Evolutionary conservation across 345 rosid genomes (phyloP).

Genomic region (Gossypium anomalum): DNA sequence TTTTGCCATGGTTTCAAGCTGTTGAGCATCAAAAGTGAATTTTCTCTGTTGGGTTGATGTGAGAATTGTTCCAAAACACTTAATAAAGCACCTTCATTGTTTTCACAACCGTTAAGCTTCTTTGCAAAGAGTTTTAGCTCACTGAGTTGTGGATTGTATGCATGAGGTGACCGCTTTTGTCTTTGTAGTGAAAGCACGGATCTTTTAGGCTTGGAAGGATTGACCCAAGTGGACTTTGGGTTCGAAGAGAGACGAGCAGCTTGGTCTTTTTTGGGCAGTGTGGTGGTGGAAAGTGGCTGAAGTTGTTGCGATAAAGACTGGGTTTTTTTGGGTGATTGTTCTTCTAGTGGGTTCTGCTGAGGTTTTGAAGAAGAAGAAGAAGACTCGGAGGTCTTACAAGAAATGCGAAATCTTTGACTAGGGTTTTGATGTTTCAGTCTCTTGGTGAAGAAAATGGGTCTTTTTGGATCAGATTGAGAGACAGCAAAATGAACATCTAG

Average conservation of each 20-base stretch:
- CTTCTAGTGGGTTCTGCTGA: constrained; percentile 21
- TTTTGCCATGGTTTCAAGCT: constrained; percentile 70
- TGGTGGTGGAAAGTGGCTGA: constrained; percentile 68
- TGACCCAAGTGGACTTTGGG: constrained; percentile 84
- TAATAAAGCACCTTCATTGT: constrained; percentile 40
- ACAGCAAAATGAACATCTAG: constrained; percentile 47
- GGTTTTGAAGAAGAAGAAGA: constrained; percentile 26
- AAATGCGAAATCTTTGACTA: constrained; percentile 33
- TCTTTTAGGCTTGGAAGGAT: constrained; percentile 74
- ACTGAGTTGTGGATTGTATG: constrained; percentile 54
- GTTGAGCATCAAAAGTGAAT: constrained; percentile 66
- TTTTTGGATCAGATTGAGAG: constrained; percentile 37
- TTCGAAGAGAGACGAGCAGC: constrained; percentile 45
- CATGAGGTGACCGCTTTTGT: constrained; percentile 58
- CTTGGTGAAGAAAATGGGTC: constrained; percentile 31
- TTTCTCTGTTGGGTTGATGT: constrained; percentile 48
- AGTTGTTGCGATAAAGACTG: constrained; percentile 84
- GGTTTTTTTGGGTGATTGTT: constrained; percentile 33
- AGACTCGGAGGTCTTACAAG: constrained; percentile 30
- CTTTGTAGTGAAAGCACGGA: constrained; percentile 80
- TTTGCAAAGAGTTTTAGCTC: constrained; percentile 59
- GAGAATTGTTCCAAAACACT: constrained; percentile 54
- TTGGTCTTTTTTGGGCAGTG: constrained; percentile 34
- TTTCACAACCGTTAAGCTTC: constrained; percentile 62
- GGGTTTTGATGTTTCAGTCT: background rate